phyloP scores from a whole-genome alignment of 2,329 filamentous ascomycete species.

The Boeremia lycopersici region DNA sequence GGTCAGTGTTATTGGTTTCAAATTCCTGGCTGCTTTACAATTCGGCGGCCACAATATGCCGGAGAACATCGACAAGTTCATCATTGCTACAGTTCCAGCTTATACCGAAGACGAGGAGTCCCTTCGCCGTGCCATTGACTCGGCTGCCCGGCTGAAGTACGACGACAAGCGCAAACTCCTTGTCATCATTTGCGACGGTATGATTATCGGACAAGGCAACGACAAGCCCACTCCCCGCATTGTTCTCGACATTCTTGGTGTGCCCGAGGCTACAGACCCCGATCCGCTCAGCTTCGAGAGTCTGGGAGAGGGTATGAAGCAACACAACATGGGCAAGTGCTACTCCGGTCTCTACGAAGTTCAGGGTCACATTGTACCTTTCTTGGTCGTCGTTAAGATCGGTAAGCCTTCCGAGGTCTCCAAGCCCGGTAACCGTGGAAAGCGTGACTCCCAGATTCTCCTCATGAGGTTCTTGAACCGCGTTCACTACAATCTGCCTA shows the following conservation, averaged over 20 bases:
- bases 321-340: constrained; percentile 99
- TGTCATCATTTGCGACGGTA: constrained; percentile 92
- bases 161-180: constrained; percentile 98
- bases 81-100: constrained; percentile 96
- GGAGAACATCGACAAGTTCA: constrained; percentile 96
- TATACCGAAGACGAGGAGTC: constrained; percentile 99
- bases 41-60: constrained; percentile 90
- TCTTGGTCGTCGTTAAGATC: constrained; percentile 95
- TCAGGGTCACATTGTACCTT: constrained; percentile 96
- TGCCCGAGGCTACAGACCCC: constrained; percentile 90
- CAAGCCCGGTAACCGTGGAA: constrained; percentile 90
- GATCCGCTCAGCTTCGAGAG: constrained; percentile 97
- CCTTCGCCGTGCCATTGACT: constrained; percentile 94
- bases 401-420: constrained; percentile 80
- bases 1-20: constrained; percentile 84
- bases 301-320: constrained; percentile 91
- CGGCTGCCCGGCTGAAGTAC: constrained; percentile 91
- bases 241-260: constrained; percentile 94
- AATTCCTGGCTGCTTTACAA: constrained; percentile 94
- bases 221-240: constrained; percentile 94
- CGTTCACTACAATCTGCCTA: constrained; percentile 94
- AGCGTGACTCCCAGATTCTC: constrained; percentile 98
- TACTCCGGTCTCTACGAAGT: constrained; percentile 98
- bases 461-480: constrained; percentile 99
- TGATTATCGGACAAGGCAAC: constrained; percentile 99